A percentile compares a stretch with the other conserved stretches of the same genome.
These are phyloP conservation scores for Sphaerostilbella broomeana DNA, from an alignment of 2,329 filamentous ascomycete genomes.

Conservation along the genomic window DNA sequence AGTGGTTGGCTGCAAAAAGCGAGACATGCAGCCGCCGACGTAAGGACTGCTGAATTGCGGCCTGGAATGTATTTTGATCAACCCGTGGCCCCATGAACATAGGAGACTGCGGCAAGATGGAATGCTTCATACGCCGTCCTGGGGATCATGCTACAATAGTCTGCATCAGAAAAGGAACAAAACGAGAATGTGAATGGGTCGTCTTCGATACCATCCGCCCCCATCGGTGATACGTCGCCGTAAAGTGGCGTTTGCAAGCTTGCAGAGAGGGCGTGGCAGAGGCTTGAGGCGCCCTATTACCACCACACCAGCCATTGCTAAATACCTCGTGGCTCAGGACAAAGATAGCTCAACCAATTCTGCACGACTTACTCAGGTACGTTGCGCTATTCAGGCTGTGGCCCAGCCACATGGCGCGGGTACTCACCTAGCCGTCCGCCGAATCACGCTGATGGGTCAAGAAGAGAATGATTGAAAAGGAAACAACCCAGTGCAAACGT, in stretches of 20 bases:
- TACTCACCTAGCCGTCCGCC: not conserved
- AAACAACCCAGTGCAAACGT: no score
- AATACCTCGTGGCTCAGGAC: slow-evolving; percentile 14
- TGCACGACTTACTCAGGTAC: slow-evolving; percentile 14
- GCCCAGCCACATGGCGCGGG: slow-evolving; percentile 3
- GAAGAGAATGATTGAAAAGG: no score
- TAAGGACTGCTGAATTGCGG: no score
- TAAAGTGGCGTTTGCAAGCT: slow-evolving; percentile 4
- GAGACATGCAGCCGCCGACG: no score
- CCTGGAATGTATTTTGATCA: no score
- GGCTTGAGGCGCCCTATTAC: slow-evolving; percentile 11
- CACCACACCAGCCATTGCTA: slow-evolving; percentile 8
- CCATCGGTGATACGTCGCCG: slow-evolving; percentile 9
- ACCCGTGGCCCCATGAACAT: no score
- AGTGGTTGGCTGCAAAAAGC: no score
- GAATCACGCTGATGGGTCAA: no score
- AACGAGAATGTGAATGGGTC: slow-evolving; percentile 2
- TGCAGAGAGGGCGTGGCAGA: slow-evolving; percentile 11
- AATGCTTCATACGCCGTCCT: no score
- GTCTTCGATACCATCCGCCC: slow-evolving; percentile 7
- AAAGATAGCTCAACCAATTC: slow-evolving; percentile 9
- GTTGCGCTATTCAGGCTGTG: slow-evolving; percentile 7
- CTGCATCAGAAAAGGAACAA: not conserved
- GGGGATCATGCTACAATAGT: no score
- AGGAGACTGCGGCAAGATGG: no score